Percentiles rank a stretch among this genome's conserved stretches.
phyloP scores from a whole-genome alignment of 1,284 basidiomycete species.

The Singerocomus rubriflavus region DNA sequence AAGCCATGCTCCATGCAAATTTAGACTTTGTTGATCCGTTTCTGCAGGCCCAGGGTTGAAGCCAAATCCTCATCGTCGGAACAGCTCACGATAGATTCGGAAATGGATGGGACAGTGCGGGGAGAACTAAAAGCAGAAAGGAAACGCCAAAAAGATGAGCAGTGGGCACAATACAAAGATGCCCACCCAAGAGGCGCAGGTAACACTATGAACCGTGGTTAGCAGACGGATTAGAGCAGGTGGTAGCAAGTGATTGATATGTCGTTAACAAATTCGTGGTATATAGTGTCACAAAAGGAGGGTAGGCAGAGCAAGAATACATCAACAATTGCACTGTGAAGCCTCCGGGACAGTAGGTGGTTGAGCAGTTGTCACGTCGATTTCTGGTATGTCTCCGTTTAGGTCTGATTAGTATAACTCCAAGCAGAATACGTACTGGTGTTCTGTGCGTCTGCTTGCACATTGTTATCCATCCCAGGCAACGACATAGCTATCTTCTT shows the following conservation, averaged over 20 bases:
- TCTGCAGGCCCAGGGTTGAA: conserved; percentile 63
- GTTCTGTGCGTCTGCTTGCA: conserved; percentile 64
- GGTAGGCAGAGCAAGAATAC: not conserved
- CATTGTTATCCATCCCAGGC: conserved; percentile 92
- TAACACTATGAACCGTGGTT: conserved; percentile 95
- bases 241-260: conserved; percentile 14
- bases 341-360: conserved; percentile 70
- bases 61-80: conserved; percentile 71
- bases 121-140: conserved; percentile 75
- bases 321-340: conserved; percentile 71
- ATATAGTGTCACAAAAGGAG: conserved; percentile 26
- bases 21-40: conserved; percentile 8
- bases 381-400: conserved; percentile 49
- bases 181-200: conserved; percentile 80
- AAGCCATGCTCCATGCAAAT: conserved; percentile 29
- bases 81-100: conserved; percentile 72
- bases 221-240: conserved; percentile 16
- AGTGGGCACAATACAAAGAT: conserved; percentile 85
- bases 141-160: conserved; percentile 79
- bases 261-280: conserved; percentile 25
- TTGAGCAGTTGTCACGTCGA: conserved; percentile 72
- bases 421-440: conserved; percentile 52
- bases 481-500: conserved; percentile 99
- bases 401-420: not conserved
- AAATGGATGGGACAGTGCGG: conserved; percentile 76